Evolutionary conservation across 2,329 filamentous ascomycete genomes (phyloP).

Genomic region (Fulvia fulva): DNA sequence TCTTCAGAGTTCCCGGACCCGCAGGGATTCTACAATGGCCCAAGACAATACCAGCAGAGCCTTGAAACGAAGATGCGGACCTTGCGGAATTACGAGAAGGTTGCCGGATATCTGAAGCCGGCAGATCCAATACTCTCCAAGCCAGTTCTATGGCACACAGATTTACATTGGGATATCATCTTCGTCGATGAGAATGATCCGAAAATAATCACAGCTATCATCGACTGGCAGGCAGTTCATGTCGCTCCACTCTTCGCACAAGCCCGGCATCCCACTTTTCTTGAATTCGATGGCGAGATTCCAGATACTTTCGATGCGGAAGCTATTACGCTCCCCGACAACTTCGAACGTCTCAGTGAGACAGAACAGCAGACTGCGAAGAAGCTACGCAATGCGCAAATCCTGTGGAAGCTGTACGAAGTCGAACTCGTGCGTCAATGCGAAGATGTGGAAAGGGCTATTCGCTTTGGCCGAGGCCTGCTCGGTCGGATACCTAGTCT

Average conservation of each 20-base stretch:
- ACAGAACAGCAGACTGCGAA: constrained; percentile 8
- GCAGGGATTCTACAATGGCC: constrained; percentile 12
- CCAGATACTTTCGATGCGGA: constrained; percentile 6
- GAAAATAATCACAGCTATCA: constrained; percentile 31
- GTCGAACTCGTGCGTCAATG: constrained; percentile 8
- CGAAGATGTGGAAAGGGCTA: constrained; percentile 8
- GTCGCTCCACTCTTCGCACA: constrained; percentile 9
- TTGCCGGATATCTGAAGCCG: constrained; percentile 4
- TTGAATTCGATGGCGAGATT: constrained; percentile 8
- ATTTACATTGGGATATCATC: constrained; percentile 34
- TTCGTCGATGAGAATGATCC: constrained; percentile 32
- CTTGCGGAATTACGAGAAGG: constrained; percentile 2
- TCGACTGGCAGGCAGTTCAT: constrained; percentile 33
- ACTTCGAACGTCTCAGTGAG: constrained; percentile 7
- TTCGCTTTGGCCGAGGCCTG: constrained; percentile 9
- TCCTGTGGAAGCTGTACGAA: constrained; percentile 13
- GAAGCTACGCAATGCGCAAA: constrained; percentile 7
- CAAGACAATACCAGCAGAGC: constrained; percentile 9
- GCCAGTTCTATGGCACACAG: constrained; percentile 22
- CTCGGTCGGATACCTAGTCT: constrained; percentile 8
- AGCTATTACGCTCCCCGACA: constrained; percentile 8
- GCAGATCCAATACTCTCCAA: constrained; percentile 1
- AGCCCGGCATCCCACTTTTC: constrained; percentile 7
- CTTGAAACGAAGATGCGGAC: background rate
- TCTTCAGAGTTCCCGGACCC: constrained; percentile 8